Evolutionary conservation across 495 filamentous ascomycete species (phyloP).

Genomic region (Penicillium dipodomyicola): DNA sequence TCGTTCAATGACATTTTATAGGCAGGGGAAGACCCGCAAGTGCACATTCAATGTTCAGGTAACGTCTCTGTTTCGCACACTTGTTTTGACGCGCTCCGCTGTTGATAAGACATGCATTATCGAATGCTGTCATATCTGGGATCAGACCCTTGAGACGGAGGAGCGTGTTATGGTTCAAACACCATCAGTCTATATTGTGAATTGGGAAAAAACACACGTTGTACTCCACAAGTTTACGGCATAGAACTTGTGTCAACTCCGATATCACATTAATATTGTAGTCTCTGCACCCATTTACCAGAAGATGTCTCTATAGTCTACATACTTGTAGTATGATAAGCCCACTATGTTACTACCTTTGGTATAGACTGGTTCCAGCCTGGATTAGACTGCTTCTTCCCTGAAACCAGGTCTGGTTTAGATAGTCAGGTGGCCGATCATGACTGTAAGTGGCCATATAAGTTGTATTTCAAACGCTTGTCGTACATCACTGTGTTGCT

Average conservation of each 20-base stretch:
- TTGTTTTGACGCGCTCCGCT: neutral
- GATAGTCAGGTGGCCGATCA: neutral
- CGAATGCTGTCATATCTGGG: slow-evolving; percentile 6
- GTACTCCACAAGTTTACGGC: slow-evolving; percentile 8
- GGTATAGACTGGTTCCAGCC: neutral
- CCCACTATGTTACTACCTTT: neutral
- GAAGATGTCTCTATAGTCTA: neutral
- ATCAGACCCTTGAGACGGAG: slow-evolving; percentile 5
- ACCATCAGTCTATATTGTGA: neutral
- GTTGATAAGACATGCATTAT: neutral
- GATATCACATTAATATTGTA: slow-evolving; percentile 15
- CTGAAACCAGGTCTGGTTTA: neutral
- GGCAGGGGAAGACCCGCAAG: neutral
- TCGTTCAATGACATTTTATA: neutral
- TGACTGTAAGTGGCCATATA: neutral
- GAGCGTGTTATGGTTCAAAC: slow-evolving; percentile 1
- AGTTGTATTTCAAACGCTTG: neutral
- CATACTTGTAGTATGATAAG: neutral
- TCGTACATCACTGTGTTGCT: neutral
- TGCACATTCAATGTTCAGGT: neutral
- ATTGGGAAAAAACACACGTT: neutral
- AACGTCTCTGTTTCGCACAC: neutral
- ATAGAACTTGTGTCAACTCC: slow-evolving; percentile 3
- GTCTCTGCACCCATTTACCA: neutral
- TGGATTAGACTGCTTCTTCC: neutral